Percentiles rank a stretch among this genome's conserved stretches.
These are phyloP conservation scores for Dioszegia aurantiaca DNA, from an alignment of 768 basidiomycete species.

Conservation along the genomic window DNA sequence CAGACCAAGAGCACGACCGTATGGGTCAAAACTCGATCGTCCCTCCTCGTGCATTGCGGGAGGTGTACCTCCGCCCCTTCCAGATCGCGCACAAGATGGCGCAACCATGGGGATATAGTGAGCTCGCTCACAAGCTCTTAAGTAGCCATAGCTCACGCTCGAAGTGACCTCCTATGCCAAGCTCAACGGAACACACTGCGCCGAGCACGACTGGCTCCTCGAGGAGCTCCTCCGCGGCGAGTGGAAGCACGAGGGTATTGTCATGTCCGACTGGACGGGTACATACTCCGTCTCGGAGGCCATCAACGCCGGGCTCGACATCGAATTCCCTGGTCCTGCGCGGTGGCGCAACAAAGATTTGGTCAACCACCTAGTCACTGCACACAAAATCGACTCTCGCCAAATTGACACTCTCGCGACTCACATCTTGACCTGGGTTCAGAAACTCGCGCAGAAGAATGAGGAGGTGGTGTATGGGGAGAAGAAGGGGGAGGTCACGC, in stretches of 20 bases:
- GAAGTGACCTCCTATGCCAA: constrained; percentile 31
- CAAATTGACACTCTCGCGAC: constrained; percentile 56
- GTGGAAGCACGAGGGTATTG: constrained; percentile 69
- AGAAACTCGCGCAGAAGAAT: constrained; percentile 64
- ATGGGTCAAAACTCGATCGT: constrained; percentile 48
- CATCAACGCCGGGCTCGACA: constrained; percentile 73
- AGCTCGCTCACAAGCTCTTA: constrained; percentile 23
- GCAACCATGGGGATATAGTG: constrained; percentile 56
- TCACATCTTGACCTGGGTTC: constrained; percentile 64
- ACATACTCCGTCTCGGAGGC: constrained; percentile 64
- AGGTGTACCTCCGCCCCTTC: constrained; percentile 66
- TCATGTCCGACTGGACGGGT: constrained; percentile 84
- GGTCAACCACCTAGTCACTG: constrained; percentile 14
- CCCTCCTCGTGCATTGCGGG: constrained; percentile 61
- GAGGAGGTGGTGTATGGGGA: constrained; percentile 63
- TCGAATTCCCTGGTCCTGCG: constrained; percentile 57
- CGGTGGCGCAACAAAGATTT: constrained; percentile 17
- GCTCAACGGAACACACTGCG: constrained; percentile 69
- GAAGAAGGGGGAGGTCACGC: constrained; percentile 21
- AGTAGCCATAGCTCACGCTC: neutral
- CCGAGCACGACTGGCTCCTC: constrained; percentile 64
- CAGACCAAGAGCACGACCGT: constrained; percentile 64
- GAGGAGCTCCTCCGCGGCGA: constrained; percentile 65
- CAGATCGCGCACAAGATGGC: constrained; percentile 59
- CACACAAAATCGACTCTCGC: constrained; percentile 55